These are phyloP conservation scores for Ophiostoma piceae DNA, from an alignment of 2,329 filamentous ascomycete genomes.

Conservation along the genomic window DNA sequence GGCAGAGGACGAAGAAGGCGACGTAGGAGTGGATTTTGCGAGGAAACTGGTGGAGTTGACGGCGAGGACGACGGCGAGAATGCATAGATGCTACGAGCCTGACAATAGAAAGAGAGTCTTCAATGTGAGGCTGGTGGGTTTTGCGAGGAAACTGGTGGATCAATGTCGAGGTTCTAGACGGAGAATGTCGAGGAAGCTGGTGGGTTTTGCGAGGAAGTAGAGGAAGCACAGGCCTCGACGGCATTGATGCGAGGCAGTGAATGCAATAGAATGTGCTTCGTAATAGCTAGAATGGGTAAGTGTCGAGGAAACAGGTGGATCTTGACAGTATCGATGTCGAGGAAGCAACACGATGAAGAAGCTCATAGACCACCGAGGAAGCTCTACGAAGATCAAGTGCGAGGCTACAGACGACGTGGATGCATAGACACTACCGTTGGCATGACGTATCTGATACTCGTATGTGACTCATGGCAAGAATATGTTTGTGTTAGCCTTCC, in stretches of 20 bases:
- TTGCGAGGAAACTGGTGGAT: too few relatives aligned
- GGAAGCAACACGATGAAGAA: neutral
- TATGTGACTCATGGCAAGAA: too few relatives aligned
- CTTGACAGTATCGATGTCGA: neutral
- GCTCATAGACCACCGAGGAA: too few relatives aligned
- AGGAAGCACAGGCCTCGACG: neutral
- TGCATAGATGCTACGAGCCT: too few relatives aligned
- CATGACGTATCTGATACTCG: too few relatives aligned
- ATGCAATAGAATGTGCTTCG: neutral
- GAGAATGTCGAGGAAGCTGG: too few relatives aligned
- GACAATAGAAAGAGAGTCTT: too few relatives aligned
- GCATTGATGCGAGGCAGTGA: neutral
- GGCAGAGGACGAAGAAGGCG: neutral
- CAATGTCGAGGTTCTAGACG: too few relatives aligned
- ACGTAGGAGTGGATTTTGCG: neutral
- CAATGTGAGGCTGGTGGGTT: neutral
- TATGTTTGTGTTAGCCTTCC: too few relatives aligned
- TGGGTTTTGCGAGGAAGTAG: neutral
- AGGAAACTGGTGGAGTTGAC: too few relatives aligned
- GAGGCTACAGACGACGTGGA: neutral
- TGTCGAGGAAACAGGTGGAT: neutral
- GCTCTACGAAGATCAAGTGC: too few relatives aligned
- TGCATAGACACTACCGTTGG: neutral
- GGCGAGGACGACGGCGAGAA: too few relatives aligned
- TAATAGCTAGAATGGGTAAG: neutral